Conservation (phyloP, 768 basidiomycete genomes). For the Trametes maxima region DNA sequence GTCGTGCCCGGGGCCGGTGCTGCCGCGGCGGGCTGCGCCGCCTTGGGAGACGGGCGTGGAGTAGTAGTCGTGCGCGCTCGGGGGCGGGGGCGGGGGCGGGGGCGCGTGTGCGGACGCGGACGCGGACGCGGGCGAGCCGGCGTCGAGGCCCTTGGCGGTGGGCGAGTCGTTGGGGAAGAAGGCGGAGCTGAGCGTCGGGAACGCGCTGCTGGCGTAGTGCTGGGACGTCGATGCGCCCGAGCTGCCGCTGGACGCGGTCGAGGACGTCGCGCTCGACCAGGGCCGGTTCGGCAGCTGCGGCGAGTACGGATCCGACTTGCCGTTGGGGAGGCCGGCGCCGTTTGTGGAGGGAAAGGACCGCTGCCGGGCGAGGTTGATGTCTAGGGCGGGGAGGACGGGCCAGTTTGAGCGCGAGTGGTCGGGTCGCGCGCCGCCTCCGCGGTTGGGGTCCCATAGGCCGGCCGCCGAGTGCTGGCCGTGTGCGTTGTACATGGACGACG, state of each 20-base stretch:
- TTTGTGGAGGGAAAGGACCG: conserved; percentile 11
- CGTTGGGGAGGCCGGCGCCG: not conserved
- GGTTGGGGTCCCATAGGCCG: conserved; percentile 24
- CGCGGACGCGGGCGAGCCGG: conserved; percentile 36
- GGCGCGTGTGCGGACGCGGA: conserved; percentile 18
- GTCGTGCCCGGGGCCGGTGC: conserved; percentile 4
- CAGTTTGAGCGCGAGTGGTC: conserved; percentile 21
- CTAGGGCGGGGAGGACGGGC: conserved; percentile 30
- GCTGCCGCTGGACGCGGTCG: conserved; percentile 28
- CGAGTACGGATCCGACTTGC: conserved; percentile 27
- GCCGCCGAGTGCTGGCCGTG: not conserved
- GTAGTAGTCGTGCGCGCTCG: conserved; percentile 35
- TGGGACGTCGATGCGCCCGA: conserved; percentile 17
- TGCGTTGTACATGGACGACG: conserved; percentile 6
- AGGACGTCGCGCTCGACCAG: conserved; percentile 30
- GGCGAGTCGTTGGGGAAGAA: conserved; percentile 51
- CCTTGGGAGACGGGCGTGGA: not conserved
- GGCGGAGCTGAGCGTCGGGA: conserved; percentile 60
- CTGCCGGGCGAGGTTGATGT: conserved; percentile 24
- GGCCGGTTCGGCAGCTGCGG: conserved; percentile 27
- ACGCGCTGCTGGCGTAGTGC: conserved; percentile 27
- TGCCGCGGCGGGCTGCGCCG: not conserved
- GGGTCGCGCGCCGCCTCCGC: conserved; percentile 3
- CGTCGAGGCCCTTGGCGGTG: conserved; percentile 33
- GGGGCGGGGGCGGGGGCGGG: not conserved